Conservation (phyloP, 2,329 filamentous ascomycete species). For the Botrytis byssoidea region DNA sequence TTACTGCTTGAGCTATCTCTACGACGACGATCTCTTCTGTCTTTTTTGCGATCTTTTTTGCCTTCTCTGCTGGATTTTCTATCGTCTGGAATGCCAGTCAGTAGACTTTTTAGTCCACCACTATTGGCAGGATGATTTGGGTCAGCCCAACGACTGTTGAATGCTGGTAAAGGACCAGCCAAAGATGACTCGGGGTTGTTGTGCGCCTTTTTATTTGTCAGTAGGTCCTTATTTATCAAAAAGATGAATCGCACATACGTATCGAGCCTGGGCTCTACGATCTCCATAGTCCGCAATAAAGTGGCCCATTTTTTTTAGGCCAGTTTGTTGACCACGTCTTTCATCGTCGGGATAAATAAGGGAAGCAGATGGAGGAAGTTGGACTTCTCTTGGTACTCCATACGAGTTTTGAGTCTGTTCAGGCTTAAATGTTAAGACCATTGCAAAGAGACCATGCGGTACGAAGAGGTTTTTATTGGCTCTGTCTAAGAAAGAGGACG, state of each 20-base stretch:
- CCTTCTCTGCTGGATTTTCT: background rate
- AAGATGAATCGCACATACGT: slow-evolving; percentile 8
- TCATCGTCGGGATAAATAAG: slow-evolving; percentile 4
- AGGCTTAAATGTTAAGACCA: slow-evolving; percentile 53
- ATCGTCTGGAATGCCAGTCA: slow-evolving; percentile 11
- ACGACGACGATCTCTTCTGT: background rate
- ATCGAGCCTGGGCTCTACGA: slow-evolving; percentile 21
- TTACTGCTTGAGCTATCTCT: slow-evolving; percentile 7
- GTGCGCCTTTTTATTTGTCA: background rate
- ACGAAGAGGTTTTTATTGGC: slow-evolving; percentile 56
- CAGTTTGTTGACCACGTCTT: slow-evolving; percentile 21
- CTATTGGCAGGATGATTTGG: slow-evolving; percentile 8
- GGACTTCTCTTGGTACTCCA: background rate
- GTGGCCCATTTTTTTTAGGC: slow-evolving; percentile 42
- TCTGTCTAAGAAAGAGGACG: slow-evolving; percentile 52
- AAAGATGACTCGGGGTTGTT: background rate
- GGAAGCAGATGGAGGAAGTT: slow-evolving; percentile 2
- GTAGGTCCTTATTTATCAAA: accelerated
- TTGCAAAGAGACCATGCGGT: slow-evolving; percentile 52
- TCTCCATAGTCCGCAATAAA: slow-evolving; percentile 26
- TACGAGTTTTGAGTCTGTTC: slow-evolving; percentile 25
- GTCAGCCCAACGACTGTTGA: slow-evolving; percentile 13
- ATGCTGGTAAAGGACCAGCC: background rate
- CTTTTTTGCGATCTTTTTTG: background rate
- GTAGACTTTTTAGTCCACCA: slow-evolving; percentile 8